phyloP scores from a whole-genome alignment of 2,329 filamentous ascomycete genomes.

The Colletotrichum sp. region DNA sequence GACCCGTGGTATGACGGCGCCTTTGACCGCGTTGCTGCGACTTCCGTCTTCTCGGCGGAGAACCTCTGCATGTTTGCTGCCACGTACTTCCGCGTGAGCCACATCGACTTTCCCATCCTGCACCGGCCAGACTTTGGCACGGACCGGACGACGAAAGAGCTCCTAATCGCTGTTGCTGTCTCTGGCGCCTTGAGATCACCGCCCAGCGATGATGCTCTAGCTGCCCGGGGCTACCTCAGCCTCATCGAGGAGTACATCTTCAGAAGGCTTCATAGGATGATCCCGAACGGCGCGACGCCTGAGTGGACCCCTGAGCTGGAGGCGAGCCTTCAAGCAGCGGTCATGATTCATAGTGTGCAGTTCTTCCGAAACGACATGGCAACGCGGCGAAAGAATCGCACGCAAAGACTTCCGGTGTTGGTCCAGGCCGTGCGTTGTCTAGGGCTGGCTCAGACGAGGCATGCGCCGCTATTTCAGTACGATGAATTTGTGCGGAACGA shows the following conservation, averaged over 20 bases:
- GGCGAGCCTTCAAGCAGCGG: constrained; percentile 28
- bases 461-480: constrained; percentile 9
- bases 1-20: constrained; percentile 18
- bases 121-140: constrained; percentile 29
- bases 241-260: constrained; percentile 26
- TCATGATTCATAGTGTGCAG: constrained; percentile 26
- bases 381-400: constrained; percentile 6
- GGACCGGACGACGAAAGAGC: constrained; percentile 8
- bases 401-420: constrained; percentile 23
- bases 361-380: constrained; percentile 22
- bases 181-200: constrained; percentile 22
- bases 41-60: constrained; percentile 22
- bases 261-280: constrained; percentile 1
- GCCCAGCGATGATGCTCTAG: constrained; percentile 23
- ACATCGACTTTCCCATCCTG: constrained; percentile 30
- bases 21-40: constrained; percentile 20
- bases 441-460: constrained; percentile 18
- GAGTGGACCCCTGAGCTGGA: neutral
- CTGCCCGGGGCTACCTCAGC: constrained; percentile 8
- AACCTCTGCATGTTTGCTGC: constrained; percentile 24
- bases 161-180: constrained; percentile 24
- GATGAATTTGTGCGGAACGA: constrained; percentile 23
- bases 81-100: constrained; percentile 29
- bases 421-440: constrained; percentile 23
- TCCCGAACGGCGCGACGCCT: neutral